Base-by-base conservation (phyloP, 2,329 filamentous ascomycete species). In the Dothideomycetes sp. region DNA sequence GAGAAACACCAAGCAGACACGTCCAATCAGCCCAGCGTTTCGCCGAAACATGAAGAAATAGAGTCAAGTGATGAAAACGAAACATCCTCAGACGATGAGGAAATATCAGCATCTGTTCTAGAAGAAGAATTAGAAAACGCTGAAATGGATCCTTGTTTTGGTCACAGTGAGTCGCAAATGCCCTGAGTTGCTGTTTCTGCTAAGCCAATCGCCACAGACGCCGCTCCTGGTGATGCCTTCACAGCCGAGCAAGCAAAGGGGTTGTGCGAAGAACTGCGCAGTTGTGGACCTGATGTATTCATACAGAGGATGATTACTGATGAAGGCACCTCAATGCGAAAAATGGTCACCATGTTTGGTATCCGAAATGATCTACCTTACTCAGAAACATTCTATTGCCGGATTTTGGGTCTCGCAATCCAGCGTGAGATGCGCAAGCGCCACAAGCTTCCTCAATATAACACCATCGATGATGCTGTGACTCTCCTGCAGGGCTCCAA, bases 401-500 rank as follows among this genome's bases (percentile, higher is more conserved):
- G 73, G 44, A 66, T 94, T 38, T 69, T 96, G 18, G 81, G 79
- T 34, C 69, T 86, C 22, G 85, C 81, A 39, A 80, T 95, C 49
- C 78, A 76, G 44, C 77, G 87, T 37, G 87, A 94, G 61, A 72
- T 93, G 49, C 76, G 75, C 40, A 91, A 85, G 62, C 79, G 89
- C 36, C 76, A 78, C 47, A 94, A 94, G 59, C 69, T 96, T 37
- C 58, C 69, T 16, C 69, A 80, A 45, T 88, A 85, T 70, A 94
- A 94, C 65, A 79, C 81, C 1, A 71, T 96, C 38, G 83, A 93
- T 47, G 87, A 98, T 62, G 91, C 85, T 4, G 87, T 91, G 7
- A 64, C 70, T 11, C 68, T 98, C 37, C 72, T 98, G 32, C 70
- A 76, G 50, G 73, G 74, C 43, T 77, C 80, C 42, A 75, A 75